A percentile compares a stretch with the other conserved stretches of the same genome.
phyloP scores from a whole-genome alignment of 768 basidiomycete genomes.

The Phlegmacium glaucopus region DNA sequence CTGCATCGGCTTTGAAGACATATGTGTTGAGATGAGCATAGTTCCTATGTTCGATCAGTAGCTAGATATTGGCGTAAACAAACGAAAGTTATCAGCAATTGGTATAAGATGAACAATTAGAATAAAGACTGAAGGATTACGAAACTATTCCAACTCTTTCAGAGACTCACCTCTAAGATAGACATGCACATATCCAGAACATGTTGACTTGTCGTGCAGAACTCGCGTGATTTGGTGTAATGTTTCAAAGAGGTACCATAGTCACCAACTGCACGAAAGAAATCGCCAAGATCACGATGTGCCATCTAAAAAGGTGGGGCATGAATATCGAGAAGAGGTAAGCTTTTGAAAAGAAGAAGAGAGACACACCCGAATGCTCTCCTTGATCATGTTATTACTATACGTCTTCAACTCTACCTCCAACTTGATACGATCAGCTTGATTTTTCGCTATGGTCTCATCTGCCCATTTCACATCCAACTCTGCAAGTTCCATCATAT shows the following conservation, averaged over 20 bases:
- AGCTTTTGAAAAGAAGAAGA: background rate
- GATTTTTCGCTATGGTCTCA: constrained; percentile 58
- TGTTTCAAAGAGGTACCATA: constrained; percentile 69
- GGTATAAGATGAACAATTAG: background rate
- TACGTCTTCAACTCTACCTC: constrained; percentile 96
- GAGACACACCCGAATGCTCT: constrained; percentile 82
- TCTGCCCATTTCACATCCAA: constrained; percentile 76
- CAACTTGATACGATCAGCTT: constrained; percentile 74
- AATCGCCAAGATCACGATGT: constrained; percentile 83
- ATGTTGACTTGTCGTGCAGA: constrained; percentile 85
- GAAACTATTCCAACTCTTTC: background rate
- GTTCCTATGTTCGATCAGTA: constrained; percentile 82
- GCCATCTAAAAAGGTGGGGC: constrained; percentile 62
- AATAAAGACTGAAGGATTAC: too few species aligned
- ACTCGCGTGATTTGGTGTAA: constrained; percentile 90
- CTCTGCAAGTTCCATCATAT: constrained; percentile 42
- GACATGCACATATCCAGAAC: constrained; percentile 92
- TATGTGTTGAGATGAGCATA: constrained; percentile 89
- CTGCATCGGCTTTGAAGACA: constrained; percentile 93
- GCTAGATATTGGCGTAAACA: constrained; percentile 36
- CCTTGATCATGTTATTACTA: constrained; percentile 96
- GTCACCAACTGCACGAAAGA: constrained; percentile 73
- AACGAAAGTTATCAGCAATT: constrained; percentile 1
- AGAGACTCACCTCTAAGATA: constrained; percentile 61
- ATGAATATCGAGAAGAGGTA: background rate